Evolutionary conservation across 1,284 basidiomycete genomes (phyloP).

Genomic region (Paramarasmius palmivorus): DNA sequence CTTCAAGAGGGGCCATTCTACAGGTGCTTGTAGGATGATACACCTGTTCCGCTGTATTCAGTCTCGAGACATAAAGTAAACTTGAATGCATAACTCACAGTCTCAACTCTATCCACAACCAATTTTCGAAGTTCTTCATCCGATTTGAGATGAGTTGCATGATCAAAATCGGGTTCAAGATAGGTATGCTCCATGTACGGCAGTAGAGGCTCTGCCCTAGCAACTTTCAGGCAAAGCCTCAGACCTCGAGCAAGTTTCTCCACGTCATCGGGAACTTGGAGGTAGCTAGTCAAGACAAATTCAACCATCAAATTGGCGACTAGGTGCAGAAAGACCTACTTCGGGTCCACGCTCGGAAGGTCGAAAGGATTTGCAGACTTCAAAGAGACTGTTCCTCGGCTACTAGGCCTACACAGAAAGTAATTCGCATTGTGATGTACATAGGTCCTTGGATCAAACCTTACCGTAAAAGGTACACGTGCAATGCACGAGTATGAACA

Average conservation of each 20-base stretch:
- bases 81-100: slow-evolving; percentile 29
- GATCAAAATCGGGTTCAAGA: slow-evolving; percentile 42
- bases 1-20: slow-evolving; percentile 42
- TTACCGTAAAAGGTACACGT: slow-evolving; percentile 39
- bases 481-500: slow-evolving; percentile 39
- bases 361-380: slow-evolving; percentile 41
- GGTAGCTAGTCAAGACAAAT: slow-evolving; percentile 42
- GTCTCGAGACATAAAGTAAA: not conserved
- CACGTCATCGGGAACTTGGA: slow-evolving; percentile 57
- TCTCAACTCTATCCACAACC: slow-evolving; percentile 51
- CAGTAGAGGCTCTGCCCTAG: slow-evolving; percentile 49
- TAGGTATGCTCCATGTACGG: slow-evolving; percentile 44
- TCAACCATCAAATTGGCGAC: not conserved
- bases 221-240: slow-evolving; percentile 48
- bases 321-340: slow-evolving; percentile 24
- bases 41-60: not conserved
- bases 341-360: slow-evolving; percentile 42
- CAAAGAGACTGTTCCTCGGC: slow-evolving; percentile 37
- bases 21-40: slow-evolving; percentile 31
- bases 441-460: slow-evolving; percentile 14
- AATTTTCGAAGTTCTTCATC: slow-evolving; percentile 44
- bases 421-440: not conserved
- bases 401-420: slow-evolving; percentile 31
- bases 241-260: slow-evolving; percentile 54
- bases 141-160: slow-evolving; percentile 36